Conservation (phyloP, 768 basidiomycete genomes). For the Hygrocybe punicea region DNA sequence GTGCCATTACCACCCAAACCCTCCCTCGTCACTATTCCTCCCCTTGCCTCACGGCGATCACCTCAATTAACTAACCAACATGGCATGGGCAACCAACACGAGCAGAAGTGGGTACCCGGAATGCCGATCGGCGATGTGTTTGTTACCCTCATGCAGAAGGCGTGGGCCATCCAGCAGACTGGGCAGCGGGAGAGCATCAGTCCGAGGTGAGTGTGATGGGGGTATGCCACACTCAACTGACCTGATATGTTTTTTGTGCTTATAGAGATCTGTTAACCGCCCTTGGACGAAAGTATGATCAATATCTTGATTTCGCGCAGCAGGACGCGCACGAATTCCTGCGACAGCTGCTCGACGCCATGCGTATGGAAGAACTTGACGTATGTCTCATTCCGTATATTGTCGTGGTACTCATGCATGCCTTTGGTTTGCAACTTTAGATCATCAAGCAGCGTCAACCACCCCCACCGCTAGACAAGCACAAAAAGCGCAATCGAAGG, state of each 20-base stretch:
- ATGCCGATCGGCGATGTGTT: slow-evolving; percentile 75
- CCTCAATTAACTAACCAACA: slow-evolving; percentile 71
- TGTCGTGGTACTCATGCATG: background rate
- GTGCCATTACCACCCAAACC: slow-evolving; percentile 44
- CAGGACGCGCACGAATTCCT: slow-evolving; percentile 96
- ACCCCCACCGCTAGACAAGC: slow-evolving; percentile 32
- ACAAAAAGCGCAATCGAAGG: slow-evolving; percentile 38
- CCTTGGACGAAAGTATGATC: slow-evolving; percentile 84
- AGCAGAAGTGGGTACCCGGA: slow-evolving; percentile 51
- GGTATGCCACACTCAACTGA: background rate
- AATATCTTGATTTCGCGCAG: slow-evolving; percentile 92
- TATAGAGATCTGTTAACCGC: slow-evolving; percentile 58
- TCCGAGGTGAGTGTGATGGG: slow-evolving; percentile 49
- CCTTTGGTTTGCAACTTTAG: slow-evolving; percentile 36
- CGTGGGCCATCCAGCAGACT: slow-evolving; percentile 60
- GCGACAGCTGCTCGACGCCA: slow-evolving; percentile 82
- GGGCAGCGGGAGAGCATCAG: slow-evolving; percentile 53
- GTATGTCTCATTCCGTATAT: slow-evolving; percentile 39
- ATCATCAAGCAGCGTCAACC: slow-evolving; percentile 74
- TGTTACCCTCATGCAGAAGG: slow-evolving; percentile 52
- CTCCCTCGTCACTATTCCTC: slow-evolving; percentile 37
- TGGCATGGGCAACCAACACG: slow-evolving; percentile 47
- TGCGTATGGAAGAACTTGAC: slow-evolving; percentile 94
- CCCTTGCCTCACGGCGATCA: slow-evolving; percentile 46
- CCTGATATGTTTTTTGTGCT: background rate